Base-by-base conservation (phyloP, 2,329 filamentous ascomycete genomes). In the Colletotrichum gloeosporioides region DNA sequence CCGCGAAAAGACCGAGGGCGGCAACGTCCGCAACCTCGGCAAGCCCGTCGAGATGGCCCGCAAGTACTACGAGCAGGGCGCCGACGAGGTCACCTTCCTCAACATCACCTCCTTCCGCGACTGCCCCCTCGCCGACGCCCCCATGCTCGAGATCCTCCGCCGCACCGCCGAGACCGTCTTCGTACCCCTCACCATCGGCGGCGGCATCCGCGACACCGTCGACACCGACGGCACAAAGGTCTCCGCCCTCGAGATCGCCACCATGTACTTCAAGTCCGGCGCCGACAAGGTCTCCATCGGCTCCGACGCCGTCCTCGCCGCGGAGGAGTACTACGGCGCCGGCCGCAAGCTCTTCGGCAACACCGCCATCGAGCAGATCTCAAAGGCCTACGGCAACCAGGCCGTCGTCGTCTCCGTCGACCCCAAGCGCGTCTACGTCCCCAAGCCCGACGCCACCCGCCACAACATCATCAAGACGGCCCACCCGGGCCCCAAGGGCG, bases 51-150 rank as follows among this genome's bases (percentile, higher is more conserved):
- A 98, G 79, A 95, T 99, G 91, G 97, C 97, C 10, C 92, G 92
- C 85, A 93, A 92, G 81, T 99, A 99, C 89, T 99, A 99, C 88
- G 94, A 98, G 82, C 95, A 98, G 86, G 97, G 97, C 76, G 96
- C 97, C 15, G 97, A 99, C 85, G 97, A 99, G 86, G 92, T 99
- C 72, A 98, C 96, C 1, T 99, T 99, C 85, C 90, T 99, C 79
- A 99, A 99, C 89, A 99, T 99, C 83, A 99, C 96, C 2, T 97
- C 94, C 25, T 99, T 99, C 91, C 93, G 97, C 77, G 97, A 99
- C 87, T 98, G 96, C 79, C 97, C 97, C 9, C 86, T 99, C 15
- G 95, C 93, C 79, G 97, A 99, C 86, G 88, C 96, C 5, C 97
- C 97, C 9, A 99, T 99, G 97, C 92, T 99, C 68, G 96, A 99